These are phyloP conservation scores for Picocystis sp. DNA, from an alignment of 163 green algal genomes.

Conservation along the genomic window DNA sequence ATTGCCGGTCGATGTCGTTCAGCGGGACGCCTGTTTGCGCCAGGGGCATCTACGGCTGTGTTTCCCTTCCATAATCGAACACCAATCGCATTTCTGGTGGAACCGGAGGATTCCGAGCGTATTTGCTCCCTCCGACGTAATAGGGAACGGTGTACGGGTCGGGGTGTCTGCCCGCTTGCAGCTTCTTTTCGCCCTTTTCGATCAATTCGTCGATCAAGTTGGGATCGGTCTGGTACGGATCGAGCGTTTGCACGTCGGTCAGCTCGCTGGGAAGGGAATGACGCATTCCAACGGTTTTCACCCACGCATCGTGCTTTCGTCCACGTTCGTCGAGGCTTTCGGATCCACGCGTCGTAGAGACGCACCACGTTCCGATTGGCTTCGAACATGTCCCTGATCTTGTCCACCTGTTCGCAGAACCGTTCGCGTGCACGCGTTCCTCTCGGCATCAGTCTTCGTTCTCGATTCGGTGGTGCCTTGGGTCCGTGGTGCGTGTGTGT, in stretches of 20 bases:
- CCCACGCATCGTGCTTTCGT: neutral
- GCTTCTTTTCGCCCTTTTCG: conserved; percentile 3
- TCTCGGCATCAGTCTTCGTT: no score
- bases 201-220: neutral
- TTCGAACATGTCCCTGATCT: conserved; percentile 4
- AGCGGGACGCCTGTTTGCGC: neutral
- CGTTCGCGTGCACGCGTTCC: no score
- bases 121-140: conserved; percentile 1
- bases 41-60: neutral
- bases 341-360: neutral
- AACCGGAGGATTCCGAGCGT: conserved; percentile 2
- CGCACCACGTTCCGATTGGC: conserved; percentile 4
- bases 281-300: neutral
- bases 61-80: conserved; percentile 1
- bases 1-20: neutral
- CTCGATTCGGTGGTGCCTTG: no score
- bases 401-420: no score
- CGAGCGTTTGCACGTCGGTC: neutral
- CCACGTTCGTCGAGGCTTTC: neutral
- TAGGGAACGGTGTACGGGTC: conserved; percentile 7
- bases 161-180: neutral
- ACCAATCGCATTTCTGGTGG: conserved; percentile 2
- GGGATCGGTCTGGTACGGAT: neutral
- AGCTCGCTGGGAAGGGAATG: neutral
- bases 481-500: no score